Evolutionary conservation across 345 rosid species (phyloP), one percentile per base, ranked within the genome.

Genomic region (Anastatica hierochuntica): DNA sequence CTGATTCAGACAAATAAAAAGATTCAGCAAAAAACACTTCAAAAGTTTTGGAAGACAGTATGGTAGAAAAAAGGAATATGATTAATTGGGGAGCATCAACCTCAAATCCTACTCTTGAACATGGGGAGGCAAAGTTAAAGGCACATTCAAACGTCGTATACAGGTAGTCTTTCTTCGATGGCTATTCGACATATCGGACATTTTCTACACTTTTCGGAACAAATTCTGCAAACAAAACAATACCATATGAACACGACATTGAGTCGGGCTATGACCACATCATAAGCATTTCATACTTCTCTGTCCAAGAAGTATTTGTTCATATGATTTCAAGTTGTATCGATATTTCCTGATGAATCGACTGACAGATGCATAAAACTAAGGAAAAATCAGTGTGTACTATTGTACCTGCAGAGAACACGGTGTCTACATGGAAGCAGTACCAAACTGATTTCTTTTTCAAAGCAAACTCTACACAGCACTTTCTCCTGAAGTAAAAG

Each of bases 341-440:
- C n/a, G n/a, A n/a, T n/a, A n/a, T n/a, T n/a, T n/a, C n/a, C n/a
- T n/a, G n/a, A n/a, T n/a, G n/a, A n/a, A n/a, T n/a, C n/a, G n/a
- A n/a, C n/a, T n/a, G n/a, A n/a, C n/a, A n/a, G n/a, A n/a, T n/a
- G n/a, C n/a, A n/a, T n/a, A n/a, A n/a, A n/a, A n/a, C n/a, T n/a
- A n/a, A n/a, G n/a, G n/a, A n/a, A n/a, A n/a, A n/a, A n/a, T n/a
- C n/a, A n/a, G n/a, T n/a, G n/a, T n/a, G n/a, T n/a, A n/a, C n/a
- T 31, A 10, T 31, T 16, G 1, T 49, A 85, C 98, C 97, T 75
- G 88, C 97, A 92, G 63, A 90, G 95, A 18, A 80, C 77, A 15
- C 79, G 97, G 63, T 92, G 98, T 67, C 95, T 76, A 60, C 98
- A 92, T 0, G 97, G 98, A 63, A 92, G 98, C 56, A 88, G 78